Conservation (phyloP, 2,329 filamentous ascomycete species). For the Aspergillus sojae region DNA sequence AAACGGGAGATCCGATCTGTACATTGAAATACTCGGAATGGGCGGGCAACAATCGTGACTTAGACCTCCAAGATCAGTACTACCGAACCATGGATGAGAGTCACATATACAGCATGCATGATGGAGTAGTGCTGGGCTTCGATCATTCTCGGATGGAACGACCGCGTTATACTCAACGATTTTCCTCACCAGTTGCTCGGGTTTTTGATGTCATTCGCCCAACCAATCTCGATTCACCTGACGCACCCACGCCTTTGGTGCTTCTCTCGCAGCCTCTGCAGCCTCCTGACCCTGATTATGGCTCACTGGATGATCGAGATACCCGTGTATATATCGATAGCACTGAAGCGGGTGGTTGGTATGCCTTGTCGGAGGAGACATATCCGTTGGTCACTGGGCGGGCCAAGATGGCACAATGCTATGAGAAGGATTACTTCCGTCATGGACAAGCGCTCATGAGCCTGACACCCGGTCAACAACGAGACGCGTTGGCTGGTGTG, state of each 20-base stretch:
- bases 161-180: conserved; percentile 67
- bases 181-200: conserved; percentile 77
- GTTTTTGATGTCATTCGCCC: conserved; percentile 88
- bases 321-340: conserved; percentile 82
- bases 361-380: conserved; percentile 81
- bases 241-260: conserved; percentile 69
- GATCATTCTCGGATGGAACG: conserved; percentile 63
- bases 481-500: conserved; percentile 69
- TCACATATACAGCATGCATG: conserved; percentile 84
- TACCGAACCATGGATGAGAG: conserved; percentile 77
- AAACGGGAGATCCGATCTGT: conserved; percentile 75
- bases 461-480: conserved; percentile 51
- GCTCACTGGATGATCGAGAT: conserved; percentile 54
- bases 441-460: conserved; percentile 42
- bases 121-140: conserved; percentile 81
- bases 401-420: conserved; percentile 60
- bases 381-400: conserved; percentile 84
- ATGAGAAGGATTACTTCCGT: conserved; percentile 54
- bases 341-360: conserved; percentile 87
- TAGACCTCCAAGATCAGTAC: conserved; percentile 84
- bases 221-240: conserved; percentile 64
- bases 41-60: conserved; percentile 88
- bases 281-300: conserved; percentile 52
- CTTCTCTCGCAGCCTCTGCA: conserved; percentile 83
- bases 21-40: conserved; percentile 93